Conservation (phyloP, 352 stramenopile species). For the Blastocystis sp. region DNA sequence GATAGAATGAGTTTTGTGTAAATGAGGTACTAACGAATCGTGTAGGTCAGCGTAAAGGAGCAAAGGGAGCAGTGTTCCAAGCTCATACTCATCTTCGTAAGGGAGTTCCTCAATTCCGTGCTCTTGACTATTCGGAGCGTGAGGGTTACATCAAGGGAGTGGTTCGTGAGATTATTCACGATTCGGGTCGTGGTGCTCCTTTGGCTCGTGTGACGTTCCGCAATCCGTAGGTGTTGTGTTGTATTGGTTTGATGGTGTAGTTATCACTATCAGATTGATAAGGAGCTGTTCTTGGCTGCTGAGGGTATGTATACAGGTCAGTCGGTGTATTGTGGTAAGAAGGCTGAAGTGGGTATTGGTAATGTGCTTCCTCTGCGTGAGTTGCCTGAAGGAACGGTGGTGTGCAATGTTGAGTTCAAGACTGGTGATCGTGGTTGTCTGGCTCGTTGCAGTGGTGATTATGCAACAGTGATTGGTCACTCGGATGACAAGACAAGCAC, state of each 20-base stretch:
- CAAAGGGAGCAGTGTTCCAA: constrained; percentile 77
- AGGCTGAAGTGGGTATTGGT: no score
- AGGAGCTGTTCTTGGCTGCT: constrained; percentile 67
- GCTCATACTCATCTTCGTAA: constrained; percentile 77
- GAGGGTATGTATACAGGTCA: no score
- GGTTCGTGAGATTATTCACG: constrained; percentile 96
- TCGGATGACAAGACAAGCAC: no score
- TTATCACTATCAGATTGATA: constrained; percentile 80
- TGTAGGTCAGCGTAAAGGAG: constrained; percentile 70
- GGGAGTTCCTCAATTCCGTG: constrained; percentile 78
- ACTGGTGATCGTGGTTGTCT: constrained; percentile 88
- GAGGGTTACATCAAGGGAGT: constrained; percentile 95
- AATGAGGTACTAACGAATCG: constrained; percentile 69
- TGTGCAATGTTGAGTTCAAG: no score
- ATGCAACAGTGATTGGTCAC: constrained; percentile 94
- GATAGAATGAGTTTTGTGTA: not conserved
- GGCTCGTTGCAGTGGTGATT: constrained; percentile 89
- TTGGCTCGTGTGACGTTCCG: constrained; percentile 85
- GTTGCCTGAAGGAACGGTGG: no score
- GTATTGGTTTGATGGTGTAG: not conserved
- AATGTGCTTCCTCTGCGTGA: no score
- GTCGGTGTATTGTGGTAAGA: no score
- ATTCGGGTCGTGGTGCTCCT: constrained; percentile 90
- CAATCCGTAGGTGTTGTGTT: constrained; percentile 67
- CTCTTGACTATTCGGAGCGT: constrained; percentile 83